These are phyloP conservation scores for Boletus insuetus DNA, from an alignment of 768 basidiomycete species.

Conservation along the genomic window DNA sequence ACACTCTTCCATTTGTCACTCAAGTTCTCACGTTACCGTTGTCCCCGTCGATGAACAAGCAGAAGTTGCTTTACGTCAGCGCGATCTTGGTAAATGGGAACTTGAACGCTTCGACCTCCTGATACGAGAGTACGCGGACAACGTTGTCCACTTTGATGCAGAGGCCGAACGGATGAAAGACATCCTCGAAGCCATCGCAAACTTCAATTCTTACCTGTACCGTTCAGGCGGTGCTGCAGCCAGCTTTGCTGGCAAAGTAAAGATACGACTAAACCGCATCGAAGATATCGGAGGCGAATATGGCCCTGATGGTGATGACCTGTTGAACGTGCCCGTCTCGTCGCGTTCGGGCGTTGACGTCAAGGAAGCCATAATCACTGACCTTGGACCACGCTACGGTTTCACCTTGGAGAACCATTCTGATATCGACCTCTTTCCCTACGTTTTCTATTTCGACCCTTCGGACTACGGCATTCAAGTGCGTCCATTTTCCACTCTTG, in stretches of 20 bases:
- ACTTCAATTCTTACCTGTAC: conserved; percentile 21
- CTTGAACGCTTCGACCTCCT: conserved; percentile 17
- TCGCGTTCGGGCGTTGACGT: conserved; percentile 1
- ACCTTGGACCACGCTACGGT: conserved; percentile 10
- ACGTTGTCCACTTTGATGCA: conserved; percentile 1
- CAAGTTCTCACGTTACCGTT: conserved; percentile 1
- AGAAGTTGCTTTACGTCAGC: conserved; percentile 3
- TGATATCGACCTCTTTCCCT: conserved; percentile 18
- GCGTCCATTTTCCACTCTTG: neutral
- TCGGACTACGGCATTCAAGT: conserved; percentile 20
- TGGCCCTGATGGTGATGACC: conserved; percentile 9
- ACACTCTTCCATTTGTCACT: neutral
- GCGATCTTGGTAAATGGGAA: conserved; percentile 3
- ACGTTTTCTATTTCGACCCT: conserved; percentile 25
- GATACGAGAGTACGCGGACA: conserved; percentile 7
- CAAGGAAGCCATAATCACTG: conserved; percentile 12
- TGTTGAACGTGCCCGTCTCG: conserved; percentile 1
- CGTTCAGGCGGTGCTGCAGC: conserved; percentile 9
- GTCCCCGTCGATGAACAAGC: conserved; percentile 10
- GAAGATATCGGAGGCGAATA: neutral
- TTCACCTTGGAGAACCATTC: conserved; percentile 19
- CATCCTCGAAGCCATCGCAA: conserved; percentile 14
- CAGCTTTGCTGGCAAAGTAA: conserved; percentile 11
- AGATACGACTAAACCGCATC: conserved; percentile 10
- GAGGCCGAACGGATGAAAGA: neutral